Conservation (phyloP, 78 protist species). For the Dictyostelium citrinum region DNA sequence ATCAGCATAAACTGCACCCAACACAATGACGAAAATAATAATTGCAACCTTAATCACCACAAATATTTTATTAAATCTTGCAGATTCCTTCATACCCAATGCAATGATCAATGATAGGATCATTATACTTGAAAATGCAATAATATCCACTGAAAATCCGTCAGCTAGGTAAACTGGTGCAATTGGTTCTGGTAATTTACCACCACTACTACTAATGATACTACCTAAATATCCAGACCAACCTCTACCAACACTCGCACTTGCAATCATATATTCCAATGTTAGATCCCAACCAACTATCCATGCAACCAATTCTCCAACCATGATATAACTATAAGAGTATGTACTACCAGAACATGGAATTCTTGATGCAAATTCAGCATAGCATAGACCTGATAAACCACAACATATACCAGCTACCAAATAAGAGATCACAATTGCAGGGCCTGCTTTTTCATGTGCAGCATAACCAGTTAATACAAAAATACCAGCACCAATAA, state of each 20-base stretch:
- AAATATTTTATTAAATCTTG: conserved; percentile 49
- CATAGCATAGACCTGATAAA: conserved; percentile 73
- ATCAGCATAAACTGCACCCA: conserved; percentile 59
- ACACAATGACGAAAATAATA: conserved; percentile 50
- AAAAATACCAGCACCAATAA: conserved; percentile 88
- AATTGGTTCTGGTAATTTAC: conserved; percentile 39
- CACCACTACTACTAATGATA: conserved; percentile 42
- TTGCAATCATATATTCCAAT: conserved; percentile 79
- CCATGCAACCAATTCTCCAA: conserved; percentile 80
- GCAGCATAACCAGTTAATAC: conserved; percentile 88
- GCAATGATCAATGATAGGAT: conserved; percentile 53
- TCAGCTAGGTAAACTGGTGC: conserved; percentile 1
- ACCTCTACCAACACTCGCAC: conserved; percentile 80
- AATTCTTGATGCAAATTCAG: conserved; percentile 76
- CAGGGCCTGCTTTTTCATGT: conserved; percentile 82
- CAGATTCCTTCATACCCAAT: conserved; percentile 78
- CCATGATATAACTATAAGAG: conserved; percentile 61
- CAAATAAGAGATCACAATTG: conserved; percentile 41
- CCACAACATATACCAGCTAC: conserved; percentile 67
- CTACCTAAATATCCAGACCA: conserved; percentile 62
- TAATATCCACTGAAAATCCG: conserved; percentile 53
- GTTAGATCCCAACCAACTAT: conserved; percentile 77
- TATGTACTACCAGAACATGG: conserved; percentile 78
- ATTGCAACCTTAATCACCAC: conserved; percentile 63
- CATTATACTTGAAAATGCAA: conserved; percentile 30